Evolutionary conservation across 2,329 filamentous ascomycete genomes (phyloP), one percentile per base, ranked within the genome.

Genomic region (Teratosphaeria pseudoeucalypti): DNA sequence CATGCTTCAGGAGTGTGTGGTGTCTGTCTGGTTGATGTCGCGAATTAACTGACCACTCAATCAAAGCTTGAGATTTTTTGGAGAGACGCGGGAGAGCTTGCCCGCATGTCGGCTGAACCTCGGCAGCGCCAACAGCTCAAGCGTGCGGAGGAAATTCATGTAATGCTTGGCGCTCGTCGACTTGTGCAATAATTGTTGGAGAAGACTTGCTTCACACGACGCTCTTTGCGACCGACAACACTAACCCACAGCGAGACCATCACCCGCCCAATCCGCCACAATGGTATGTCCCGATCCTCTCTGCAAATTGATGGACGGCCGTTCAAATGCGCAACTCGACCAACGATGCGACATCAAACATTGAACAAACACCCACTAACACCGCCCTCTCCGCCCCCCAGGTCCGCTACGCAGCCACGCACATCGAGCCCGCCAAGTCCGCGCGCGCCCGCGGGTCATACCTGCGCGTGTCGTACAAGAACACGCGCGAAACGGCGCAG

Each of bases 381-480:
- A 23, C 27, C 19, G 34, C 53, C 53, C 23, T 37, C 29, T 59
- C 37, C 55, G 12, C 54, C 34, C 16, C 39, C 37, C 75, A 95
- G 91, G 90, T 95, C 84, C 90, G 92, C 81, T 96, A 96, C 91
- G 90, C 90, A 81, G 89, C 89, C 77, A 89, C 87, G 76, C 85
- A 91, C 78, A 92, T 95, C 78, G 83, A 88, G 74, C 81, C 86
- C 79, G 84, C 87, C 73, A 96, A 96, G 86, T 95, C 90, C 82
- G 94, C 94, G 80, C 90, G 92, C 83, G 89, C 92, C 77, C 92
- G 94, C 81, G 94, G 95, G 81, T 91, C 92, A 78, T 99, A 97
- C 85, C 89, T 99, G 74, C 91, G 94, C 78, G 92, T 97, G 73
- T 95, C 90, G 73, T 99, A 96, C 90, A 99, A 99, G 88, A 99